Base-by-base conservation (phyloP, 176 grass and related monocot genomes). In the Oryza meyeriana region DNA sequence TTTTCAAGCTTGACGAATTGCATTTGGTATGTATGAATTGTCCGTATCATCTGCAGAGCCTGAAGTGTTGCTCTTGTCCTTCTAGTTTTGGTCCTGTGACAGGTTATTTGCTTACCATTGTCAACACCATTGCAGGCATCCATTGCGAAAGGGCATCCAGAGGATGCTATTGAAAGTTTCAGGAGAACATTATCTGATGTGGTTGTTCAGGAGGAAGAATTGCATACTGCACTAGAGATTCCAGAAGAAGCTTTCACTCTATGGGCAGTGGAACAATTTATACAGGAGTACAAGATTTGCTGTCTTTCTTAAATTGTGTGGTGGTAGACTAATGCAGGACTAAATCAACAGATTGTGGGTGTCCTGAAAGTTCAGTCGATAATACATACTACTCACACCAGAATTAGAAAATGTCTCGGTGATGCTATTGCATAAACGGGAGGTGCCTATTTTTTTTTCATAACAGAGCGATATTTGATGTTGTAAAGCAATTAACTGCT, bases 61-160 rank as follows among this genome's bases (percentile, higher is more conserved):
- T 52, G 28, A 18, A 69, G 10, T 38, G 69, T 27, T 24, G 52
- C 50, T 50, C 36, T 5, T 27, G 45, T 24, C 9, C 25, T 39
- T 71, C 25, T 16, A 42, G 58, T 64, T 79, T 52, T 65, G 22
- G 36, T 44, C 20, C 45, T 22, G 12, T 77, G 65, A 22, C 34
- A 81, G 33, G 14, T 72, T 81, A 14, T 42, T 47, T 64, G 34
- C 80, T 81, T 77, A 57, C 14, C 24, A 42, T 57, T 47, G 29
- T 25, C 33, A 48, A 52, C 84, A 41, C 69, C 87, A 89, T 35
- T 85, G 42, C 85, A 93, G 93, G 93, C 85, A 75, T 86, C 83
- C 59, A 59, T 93, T 45, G 93, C 90, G 8, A 93, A 89, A 87
- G 93, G 90, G 31, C 61, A 88, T 79, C 85, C 77, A 25, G 85